These are phyloP conservation scores for Ormosia emarginata DNA, from an alignment of 306 rosid genomes.

Conservation along the genomic window DNA sequence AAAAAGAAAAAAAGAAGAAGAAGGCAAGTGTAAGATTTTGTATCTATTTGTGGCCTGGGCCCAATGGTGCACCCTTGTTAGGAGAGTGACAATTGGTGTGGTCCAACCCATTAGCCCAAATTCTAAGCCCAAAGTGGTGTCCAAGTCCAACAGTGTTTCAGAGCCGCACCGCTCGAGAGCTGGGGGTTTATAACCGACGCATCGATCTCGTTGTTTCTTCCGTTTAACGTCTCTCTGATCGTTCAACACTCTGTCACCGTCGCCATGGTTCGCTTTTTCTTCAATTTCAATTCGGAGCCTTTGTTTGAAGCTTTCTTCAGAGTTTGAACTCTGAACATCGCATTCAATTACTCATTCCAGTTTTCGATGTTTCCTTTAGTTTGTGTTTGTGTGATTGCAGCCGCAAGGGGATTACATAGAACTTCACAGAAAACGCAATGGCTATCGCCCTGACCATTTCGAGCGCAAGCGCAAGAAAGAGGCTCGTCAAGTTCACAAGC, in stretches of 20 bases:
- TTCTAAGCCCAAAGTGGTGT: not conserved
- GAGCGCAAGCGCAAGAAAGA: conserved; percentile 93
- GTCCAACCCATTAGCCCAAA: not conserved
- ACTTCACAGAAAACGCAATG: conserved; percentile 80
- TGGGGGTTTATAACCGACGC: conserved; percentile 9
- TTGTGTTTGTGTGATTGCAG: conserved; percentile 29
- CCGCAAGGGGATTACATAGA: conserved; percentile 99
- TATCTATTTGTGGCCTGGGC: too few relatives aligned
- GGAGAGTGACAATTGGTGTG: not conserved
- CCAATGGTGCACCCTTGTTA: not conserved
- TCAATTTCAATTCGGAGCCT: too few relatives aligned
- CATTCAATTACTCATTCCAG: too few relatives aligned
- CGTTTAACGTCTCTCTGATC: not conserved
- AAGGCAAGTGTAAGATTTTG: too few relatives aligned
- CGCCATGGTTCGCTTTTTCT: too few relatives aligned
- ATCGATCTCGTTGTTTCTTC: too few relatives aligned
- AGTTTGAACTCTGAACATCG: too few relatives aligned
- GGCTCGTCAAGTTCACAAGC: conserved; percentile 85
- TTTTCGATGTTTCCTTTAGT: not conserved
- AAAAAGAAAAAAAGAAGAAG: too few relatives aligned
- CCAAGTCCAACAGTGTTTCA: not conserved
- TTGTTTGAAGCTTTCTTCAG: too few relatives aligned
- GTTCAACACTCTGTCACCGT: not conserved
- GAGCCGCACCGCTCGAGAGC: not conserved
- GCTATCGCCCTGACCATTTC: conserved; percentile 73